Percentiles rank a stretch among this genome's conserved stretches.
Conservation (phyloP, 2,329 filamentous ascomycete genomes). For the Cercospora sp. region DNA sequence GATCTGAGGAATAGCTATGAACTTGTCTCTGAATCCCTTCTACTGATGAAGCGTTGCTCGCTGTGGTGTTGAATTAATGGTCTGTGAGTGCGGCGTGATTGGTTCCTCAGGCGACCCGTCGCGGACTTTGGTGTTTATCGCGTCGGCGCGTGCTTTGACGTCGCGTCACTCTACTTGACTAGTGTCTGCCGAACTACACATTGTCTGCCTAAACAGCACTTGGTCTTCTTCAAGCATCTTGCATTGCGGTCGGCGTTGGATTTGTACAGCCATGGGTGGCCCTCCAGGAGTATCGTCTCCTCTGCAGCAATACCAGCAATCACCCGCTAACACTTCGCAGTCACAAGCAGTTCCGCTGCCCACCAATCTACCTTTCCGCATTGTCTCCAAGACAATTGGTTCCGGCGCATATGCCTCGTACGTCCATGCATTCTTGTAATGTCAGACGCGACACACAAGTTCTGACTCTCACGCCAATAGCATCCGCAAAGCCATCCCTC, state of each 20-base stretch:
- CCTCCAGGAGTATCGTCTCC: slow-evolving; percentile 34
- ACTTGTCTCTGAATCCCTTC: background rate
- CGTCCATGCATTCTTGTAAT: slow-evolving; percentile 34
- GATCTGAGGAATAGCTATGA: background rate
- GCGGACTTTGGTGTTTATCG: slow-evolving; percentile 7
- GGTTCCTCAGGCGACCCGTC: slow-evolving; percentile 7
- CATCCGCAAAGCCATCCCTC: slow-evolving; percentile 88
- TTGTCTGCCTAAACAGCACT: background rate
- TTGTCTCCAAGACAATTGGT: slow-evolving; percentile 95
- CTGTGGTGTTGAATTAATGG: too few relatives aligned
- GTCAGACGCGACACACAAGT: background rate
- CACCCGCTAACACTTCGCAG: slow-evolving; percentile 44
- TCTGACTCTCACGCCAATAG: slow-evolving; percentile 47
- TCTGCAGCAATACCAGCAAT: background rate
- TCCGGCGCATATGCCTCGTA: slow-evolving; percentile 97
- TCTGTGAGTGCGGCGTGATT: background rate
- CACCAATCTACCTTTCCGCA: slow-evolving; percentile 80
- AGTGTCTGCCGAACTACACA: background rate
- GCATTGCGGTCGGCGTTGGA: slow-evolving; percentile 23
- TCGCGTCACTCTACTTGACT: slow-evolving; percentile 3
- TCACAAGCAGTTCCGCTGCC: slow-evolving; percentile 89
- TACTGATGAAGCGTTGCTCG: background rate
- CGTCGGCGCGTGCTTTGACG: slow-evolving; percentile 6
- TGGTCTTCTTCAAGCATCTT: slow-evolving; percentile 1
- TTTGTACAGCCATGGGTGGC: slow-evolving; percentile 25